Percentiles rank a stretch among this genome's conserved stretches.
phyloP scores from a whole-genome alignment of 2,329 filamentous ascomycete species.

The Penicillium sp. region DNA sequence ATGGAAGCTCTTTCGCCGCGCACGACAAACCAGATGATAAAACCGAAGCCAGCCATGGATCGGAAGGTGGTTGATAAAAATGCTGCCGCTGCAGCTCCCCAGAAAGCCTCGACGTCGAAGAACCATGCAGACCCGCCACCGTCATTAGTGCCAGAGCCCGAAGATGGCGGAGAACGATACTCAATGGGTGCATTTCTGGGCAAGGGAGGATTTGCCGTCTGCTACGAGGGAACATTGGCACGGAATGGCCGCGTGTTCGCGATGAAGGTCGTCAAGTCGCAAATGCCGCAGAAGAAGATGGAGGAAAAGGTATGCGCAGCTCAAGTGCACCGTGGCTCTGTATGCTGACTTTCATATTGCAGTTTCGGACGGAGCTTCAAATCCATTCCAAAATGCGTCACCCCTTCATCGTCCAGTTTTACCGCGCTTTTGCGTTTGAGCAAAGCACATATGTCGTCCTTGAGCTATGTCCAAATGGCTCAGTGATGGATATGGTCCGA shows the following conservation, averaged over 20 bases:
- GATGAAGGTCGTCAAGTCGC: constrained; percentile 51
- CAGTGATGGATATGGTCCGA: constrained; percentile 96
- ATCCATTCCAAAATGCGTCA: constrained; percentile 98
- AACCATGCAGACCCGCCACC: constrained; percentile 49
- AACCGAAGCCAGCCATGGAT: constrained; percentile 41
- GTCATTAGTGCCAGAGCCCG: constrained; percentile 45
- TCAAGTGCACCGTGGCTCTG: too few species aligned
- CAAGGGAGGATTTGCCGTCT: constrained; percentile 52
- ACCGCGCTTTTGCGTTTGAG: constrained; percentile 87
- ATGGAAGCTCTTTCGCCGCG: constrained; percentile 52
- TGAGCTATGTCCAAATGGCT: constrained; percentile 92
- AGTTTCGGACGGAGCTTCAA: constrained; percentile 81
- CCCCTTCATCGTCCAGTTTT: constrained; percentile 91
- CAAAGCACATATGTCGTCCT: constrained; percentile 89
- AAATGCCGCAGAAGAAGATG: constrained; percentile 52
- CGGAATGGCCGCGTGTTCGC: constrained; percentile 48
- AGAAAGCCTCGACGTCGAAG: constrained; percentile 38
- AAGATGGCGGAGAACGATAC: constrained; percentile 46
- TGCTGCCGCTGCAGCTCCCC: constrained; percentile 24
- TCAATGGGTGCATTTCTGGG: constrained; percentile 47
- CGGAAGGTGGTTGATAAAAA: constrained; percentile 41
- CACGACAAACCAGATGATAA: constrained; percentile 48
- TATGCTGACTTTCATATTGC: constrained; percentile 10
- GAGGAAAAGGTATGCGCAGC: constrained; percentile 46
- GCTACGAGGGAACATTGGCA: constrained; percentile 47